Percentiles rank a stretch among this genome's conserved stretches.
Evolutionary conservation across 352 stramenopile genomes (phyloP).

Genomic region (Sclerospora graminicola): DNA sequence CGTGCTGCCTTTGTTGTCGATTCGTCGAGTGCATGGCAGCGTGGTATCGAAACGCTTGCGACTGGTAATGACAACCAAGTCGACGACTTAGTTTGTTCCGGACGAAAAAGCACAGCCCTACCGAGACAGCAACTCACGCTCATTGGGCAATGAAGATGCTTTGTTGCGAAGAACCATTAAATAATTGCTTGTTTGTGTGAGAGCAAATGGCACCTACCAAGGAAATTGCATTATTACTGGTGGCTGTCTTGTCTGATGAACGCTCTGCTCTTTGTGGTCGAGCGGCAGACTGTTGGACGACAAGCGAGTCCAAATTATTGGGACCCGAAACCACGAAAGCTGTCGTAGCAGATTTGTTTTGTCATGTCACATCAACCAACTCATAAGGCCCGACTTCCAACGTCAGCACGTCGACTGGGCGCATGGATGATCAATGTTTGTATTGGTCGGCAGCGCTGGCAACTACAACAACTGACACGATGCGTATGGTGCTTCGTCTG

Average conservation of each 20-base stretch:
- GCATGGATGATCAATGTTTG: slow-evolving; percentile 34
- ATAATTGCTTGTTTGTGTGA: slow-evolving; percentile 20
- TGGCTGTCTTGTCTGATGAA: slow-evolving; percentile 29
- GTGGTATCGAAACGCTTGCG: slow-evolving; percentile 30
- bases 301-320: slow-evolving; percentile 29
- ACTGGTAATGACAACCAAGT: slow-evolving; percentile 21
- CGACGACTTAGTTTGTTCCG: slow-evolving; percentile 9
- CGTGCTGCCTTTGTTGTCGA: slow-evolving; percentile 38
- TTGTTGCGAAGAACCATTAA: slow-evolving; percentile 10
- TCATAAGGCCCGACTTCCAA: too few relatives aligned
- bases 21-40: slow-evolving; percentile 23
- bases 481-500: slow-evolving; percentile 62
- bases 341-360: slow-evolving; percentile 49
- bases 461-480: slow-evolving; percentile 51
- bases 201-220: not conserved
- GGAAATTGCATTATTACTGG: slow-evolving; percentile 20
- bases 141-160: slow-evolving; percentile 28
- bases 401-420: slow-evolving; percentile 3
- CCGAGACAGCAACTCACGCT: slow-evolving; percentile 21
- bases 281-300: slow-evolving; percentile 23
- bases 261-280: slow-evolving; percentile 13
- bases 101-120: slow-evolving; percentile 1
- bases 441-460: slow-evolving; percentile 39
- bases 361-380: slow-evolving; percentile 29
- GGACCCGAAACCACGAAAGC: slow-evolving; percentile 25